A percentile compares a stretch with the other conserved stretches of the same genome.
These are phyloP conservation scores for Yarrowia sp. DNA, from an alignment of 805 yeast genomes.

Conservation along the genomic window DNA sequence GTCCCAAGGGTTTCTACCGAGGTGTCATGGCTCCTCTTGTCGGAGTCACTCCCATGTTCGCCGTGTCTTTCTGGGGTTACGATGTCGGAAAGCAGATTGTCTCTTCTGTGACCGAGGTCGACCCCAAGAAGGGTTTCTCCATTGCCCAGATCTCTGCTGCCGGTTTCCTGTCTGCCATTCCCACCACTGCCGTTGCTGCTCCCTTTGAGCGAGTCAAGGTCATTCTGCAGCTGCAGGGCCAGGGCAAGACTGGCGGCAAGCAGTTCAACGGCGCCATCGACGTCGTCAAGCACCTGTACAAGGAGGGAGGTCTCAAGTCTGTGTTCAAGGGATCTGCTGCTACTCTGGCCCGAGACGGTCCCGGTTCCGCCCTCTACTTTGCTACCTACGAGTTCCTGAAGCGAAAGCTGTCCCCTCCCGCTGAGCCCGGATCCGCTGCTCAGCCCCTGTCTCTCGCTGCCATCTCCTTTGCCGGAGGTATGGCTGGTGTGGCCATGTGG, in stretches of 20 bases:
- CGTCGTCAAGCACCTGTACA: constrained; percentile 71
- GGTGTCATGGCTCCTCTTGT: constrained; percentile 93
- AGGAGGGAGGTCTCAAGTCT: constrained; percentile 82
- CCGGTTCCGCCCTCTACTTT: constrained; percentile 94
- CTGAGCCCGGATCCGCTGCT: constrained; percentile 55
- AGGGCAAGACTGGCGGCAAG: constrained; percentile 51
- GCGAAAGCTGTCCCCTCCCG: constrained; percentile 58
- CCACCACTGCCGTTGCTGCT: constrained; percentile 95
- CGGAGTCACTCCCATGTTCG: constrained; percentile 99
- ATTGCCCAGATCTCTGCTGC: constrained; percentile 83
- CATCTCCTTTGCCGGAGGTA: constrained; percentile 89
- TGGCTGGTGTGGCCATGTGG: constrained; percentile 98
- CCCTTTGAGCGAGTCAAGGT: constrained; percentile 97
- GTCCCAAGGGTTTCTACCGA: constrained; percentile 81
- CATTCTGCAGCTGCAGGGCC: constrained; percentile 79
- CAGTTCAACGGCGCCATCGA: constrained; percentile 59
- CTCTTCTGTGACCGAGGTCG: constrained; percentile 49
- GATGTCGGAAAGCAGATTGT: constrained; percentile 88
- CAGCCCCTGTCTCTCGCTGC: constrained; percentile 71
- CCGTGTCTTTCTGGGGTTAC: constrained; percentile 98
- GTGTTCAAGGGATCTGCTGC: constrained; percentile 91
- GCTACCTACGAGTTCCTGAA: constrained; percentile 91
- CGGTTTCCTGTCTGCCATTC: constrained; percentile 92
- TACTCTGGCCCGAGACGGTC: constrained; percentile 95
- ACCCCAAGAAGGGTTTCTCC: constrained; percentile 55